A percentile compares a stretch with the other conserved stretches of the same genome.
phyloP scores from a whole-genome alignment of 495 filamentous ascomycete genomes.

The Beverwykella pulmonaria region DNA sequence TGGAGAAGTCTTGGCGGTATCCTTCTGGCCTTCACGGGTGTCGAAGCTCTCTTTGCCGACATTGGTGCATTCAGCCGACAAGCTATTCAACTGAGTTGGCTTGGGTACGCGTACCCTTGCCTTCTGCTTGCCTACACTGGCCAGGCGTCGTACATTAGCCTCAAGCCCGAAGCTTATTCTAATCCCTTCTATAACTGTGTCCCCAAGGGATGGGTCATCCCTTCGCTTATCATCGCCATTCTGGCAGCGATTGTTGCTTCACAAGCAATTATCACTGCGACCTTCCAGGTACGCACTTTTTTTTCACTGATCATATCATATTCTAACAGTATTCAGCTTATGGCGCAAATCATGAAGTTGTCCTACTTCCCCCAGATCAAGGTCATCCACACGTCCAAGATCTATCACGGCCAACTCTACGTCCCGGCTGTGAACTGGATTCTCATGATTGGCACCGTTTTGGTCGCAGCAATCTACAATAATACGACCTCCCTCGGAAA shows the following conservation, averaged over 20 bases:
- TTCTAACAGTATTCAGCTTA: constrained; percentile 42
- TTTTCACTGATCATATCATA: too few species aligned
- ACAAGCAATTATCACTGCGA: constrained; percentile 76
- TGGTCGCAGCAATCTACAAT: constrained; percentile 71
- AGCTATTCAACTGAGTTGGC: constrained; percentile 62
- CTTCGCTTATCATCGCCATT: constrained; percentile 65
- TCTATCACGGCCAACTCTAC: constrained; percentile 71
- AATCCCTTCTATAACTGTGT: constrained; percentile 74
- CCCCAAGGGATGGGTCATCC: constrained; percentile 67
- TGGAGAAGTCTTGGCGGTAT: constrained; percentile 72
- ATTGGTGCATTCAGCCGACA: constrained; percentile 63
- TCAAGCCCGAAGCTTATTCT: constrained; percentile 60
- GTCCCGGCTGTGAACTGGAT: constrained; percentile 74
- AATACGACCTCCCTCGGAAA: constrained; percentile 57
- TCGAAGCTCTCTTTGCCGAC: constrained; percentile 76
- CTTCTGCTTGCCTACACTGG: constrained; percentile 72
- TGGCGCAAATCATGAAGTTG: constrained; percentile 72
- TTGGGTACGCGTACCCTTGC: constrained; percentile 70
- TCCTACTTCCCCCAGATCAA: constrained; percentile 77
- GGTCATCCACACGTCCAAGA: constrained; percentile 64
- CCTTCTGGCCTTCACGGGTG: constrained; percentile 71
- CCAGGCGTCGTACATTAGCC: constrained; percentile 71
- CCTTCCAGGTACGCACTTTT: constrained; percentile 56
- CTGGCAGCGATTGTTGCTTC: constrained; percentile 74
- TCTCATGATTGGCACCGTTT: constrained; percentile 72